These are phyloP conservation scores for Geotrichum reessii DNA, from an alignment of 1,139 yeast species.

Conservation along the genomic window DNA sequence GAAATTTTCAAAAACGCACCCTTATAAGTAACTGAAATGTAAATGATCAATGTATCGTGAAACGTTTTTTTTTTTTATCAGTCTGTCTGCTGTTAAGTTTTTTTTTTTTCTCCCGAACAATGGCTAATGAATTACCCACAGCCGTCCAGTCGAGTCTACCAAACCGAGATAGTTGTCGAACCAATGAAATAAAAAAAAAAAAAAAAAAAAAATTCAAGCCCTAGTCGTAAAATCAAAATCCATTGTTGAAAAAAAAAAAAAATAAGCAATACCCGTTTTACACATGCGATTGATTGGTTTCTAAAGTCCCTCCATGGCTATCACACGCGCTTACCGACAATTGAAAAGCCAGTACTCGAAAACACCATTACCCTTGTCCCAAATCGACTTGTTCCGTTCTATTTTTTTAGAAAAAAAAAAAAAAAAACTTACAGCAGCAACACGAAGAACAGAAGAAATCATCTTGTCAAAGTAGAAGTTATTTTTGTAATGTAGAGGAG, in stretches of 20 bases:
- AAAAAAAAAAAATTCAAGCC: no score
- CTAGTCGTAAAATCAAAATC: background rate
- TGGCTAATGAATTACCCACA: background rate
- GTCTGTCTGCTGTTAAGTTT: no score
- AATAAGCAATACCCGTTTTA: background rate
- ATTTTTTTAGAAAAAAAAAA: background rate
- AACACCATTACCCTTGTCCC: background rate
- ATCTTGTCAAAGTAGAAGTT: slow-evolving; percentile 8
- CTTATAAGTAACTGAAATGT: no score
- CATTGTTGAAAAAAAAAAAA: background rate
- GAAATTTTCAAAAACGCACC: background rate
- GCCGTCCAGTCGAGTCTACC: background rate
- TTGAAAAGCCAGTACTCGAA: background rate
- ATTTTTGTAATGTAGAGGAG: background rate
- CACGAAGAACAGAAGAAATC: slow-evolving; percentile 20
- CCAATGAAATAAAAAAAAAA: no score
- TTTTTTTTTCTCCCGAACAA: background rate
- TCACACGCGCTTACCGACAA: background rate
- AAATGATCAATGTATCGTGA: background rate
- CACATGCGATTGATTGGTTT: background rate
- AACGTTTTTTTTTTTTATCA: no score
- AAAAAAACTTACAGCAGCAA: slow-evolving; percentile 17
- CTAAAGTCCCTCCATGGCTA: background rate
- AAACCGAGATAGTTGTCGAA: background rate
- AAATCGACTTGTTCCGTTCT: background rate